Evolutionary conservation across 129 eudicot genomes (phyloP).

Genomic region (Saussurea involucrata): DNA sequence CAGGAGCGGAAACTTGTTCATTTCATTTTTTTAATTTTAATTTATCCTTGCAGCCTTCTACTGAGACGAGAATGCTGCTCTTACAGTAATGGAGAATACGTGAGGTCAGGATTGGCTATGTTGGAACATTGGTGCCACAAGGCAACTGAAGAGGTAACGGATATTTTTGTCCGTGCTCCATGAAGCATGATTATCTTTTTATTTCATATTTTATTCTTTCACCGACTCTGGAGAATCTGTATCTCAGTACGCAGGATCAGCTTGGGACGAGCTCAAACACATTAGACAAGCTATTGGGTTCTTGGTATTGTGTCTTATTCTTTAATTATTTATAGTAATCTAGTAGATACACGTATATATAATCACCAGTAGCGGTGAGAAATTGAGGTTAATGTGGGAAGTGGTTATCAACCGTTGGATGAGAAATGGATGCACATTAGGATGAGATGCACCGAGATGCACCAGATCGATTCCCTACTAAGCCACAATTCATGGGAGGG

Average conservation of each 20-base stretch:
- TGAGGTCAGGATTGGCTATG: constrained; percentile 76
- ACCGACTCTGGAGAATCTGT: constrained; percentile 17
- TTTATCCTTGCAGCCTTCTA: constrained; percentile 65
- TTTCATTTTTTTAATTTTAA: constrained; percentile 16
- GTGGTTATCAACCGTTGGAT: too few relatives aligned
- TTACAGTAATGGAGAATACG: constrained; percentile 84
- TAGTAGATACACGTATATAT: too few relatives aligned
- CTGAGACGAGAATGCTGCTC: constrained; percentile 98
- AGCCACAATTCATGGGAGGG: too few relatives aligned
- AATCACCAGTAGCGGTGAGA: not conserved
- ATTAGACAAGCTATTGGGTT: constrained; percentile 93
- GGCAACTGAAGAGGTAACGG: constrained; percentile 79
- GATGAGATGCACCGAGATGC: too few relatives aligned
- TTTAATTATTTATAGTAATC: not conserved
- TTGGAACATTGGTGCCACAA: constrained; percentile 81
- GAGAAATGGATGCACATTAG: too few relatives aligned
- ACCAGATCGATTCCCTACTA: too few relatives aligned
- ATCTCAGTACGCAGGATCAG: constrained; percentile 80
- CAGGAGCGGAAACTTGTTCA: not conserved
- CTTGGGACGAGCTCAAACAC: constrained; percentile 99
- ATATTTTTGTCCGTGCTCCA: not conserved
- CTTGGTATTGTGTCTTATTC: constrained; percentile 56
- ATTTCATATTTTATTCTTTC: constrained; percentile 4
- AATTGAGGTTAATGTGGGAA: not conserved
- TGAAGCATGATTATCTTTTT: not conserved